Percentiles rank a stretch among this genome's conserved stretches.
These are phyloP conservation scores for Podospora appendiculata DNA, from an alignment of 495 filamentous ascomycete genomes.

Conservation along the genomic window DNA sequence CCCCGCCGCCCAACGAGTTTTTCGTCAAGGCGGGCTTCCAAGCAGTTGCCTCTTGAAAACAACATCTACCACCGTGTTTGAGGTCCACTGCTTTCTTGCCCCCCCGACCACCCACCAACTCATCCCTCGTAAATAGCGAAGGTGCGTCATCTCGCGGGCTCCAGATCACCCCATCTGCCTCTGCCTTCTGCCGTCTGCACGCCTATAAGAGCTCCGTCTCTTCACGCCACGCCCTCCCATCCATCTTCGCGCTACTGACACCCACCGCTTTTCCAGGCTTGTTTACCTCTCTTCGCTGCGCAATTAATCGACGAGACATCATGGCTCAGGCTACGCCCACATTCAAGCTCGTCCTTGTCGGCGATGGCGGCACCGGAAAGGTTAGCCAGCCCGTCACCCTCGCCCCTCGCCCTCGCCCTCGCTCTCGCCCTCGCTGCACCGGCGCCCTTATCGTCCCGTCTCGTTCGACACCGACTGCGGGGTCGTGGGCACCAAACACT, in stretches of 20 bases:
- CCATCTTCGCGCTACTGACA: constrained; percentile 13
- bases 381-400: constrained; percentile 39
- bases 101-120: constrained; percentile 17
- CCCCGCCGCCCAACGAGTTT: constrained; percentile 33
- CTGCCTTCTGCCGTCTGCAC: too few species aligned
- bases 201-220: too few species aligned
- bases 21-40: constrained; percentile 27
- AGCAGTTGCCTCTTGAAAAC: constrained; percentile 24
- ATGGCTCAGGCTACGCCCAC: constrained; percentile 63
- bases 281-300: constrained; percentile 16
- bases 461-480: constrained; percentile 13
- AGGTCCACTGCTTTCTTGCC: constrained; percentile 22
- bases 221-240: background rate
- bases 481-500: constrained; percentile 6
- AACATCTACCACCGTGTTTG: constrained; percentile 13
- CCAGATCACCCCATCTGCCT: too few species aligned
- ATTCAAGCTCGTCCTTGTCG: constrained; percentile 99
- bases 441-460: constrained; percentile 7
- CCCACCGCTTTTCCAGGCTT: constrained; percentile 13
- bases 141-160: constrained; percentile 12
- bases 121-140: constrained; percentile 9
- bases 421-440: background rate
- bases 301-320: constrained; percentile 22
- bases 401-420: background rate
- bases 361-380: constrained; percentile 99